phyloP scores from a whole-genome alignment of 2,329 filamentous ascomycete genomes.

The Aspergillus novofumigatus region DNA sequence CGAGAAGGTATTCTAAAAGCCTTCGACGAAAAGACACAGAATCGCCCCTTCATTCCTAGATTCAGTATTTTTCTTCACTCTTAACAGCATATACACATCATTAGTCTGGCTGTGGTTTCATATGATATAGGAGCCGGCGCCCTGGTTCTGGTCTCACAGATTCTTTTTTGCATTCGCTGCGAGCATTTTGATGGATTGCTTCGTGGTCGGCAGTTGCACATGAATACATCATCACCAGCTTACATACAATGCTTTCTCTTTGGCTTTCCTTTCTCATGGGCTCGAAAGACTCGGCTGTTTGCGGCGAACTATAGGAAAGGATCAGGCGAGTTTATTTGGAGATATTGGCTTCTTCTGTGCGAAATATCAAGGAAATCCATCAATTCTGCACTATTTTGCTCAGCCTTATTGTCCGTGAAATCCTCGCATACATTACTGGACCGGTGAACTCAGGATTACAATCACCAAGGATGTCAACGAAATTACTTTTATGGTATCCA shows the following conservation, averaged over 20 bases:
- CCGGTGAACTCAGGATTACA: background rate
- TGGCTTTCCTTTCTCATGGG: slow-evolving; percentile 3
- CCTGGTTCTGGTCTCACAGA: slow-evolving; percentile 17
- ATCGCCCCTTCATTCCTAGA: background rate
- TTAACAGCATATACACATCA: slow-evolving; percentile 19
- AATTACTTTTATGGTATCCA: background rate
- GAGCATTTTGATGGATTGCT: slow-evolving; percentile 12
- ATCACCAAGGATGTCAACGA: background rate
- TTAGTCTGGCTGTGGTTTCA: slow-evolving; percentile 12
- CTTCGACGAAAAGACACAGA: background rate
- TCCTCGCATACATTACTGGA: background rate
- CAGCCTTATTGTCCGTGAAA: background rate
- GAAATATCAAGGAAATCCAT: background rate
- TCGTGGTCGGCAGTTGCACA: slow-evolving; percentile 6
- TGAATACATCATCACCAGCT: slow-evolving; percentile 5
- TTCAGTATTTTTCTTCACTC: slow-evolving; percentile 2
- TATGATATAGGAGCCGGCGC: slow-evolving; percentile 24
- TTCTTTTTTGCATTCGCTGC: slow-evolving; percentile 9
- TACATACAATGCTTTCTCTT: background rate
- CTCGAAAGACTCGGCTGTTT: background rate
- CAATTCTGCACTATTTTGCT: background rate
- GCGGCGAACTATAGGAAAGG: background rate
- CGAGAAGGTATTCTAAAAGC: background rate
- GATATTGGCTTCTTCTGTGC: background rate
- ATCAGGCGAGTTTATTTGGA: background rate